Evolutionary conservation across 306 rosid species (phyloP).

Genomic region (Medicago lupulina): DNA sequence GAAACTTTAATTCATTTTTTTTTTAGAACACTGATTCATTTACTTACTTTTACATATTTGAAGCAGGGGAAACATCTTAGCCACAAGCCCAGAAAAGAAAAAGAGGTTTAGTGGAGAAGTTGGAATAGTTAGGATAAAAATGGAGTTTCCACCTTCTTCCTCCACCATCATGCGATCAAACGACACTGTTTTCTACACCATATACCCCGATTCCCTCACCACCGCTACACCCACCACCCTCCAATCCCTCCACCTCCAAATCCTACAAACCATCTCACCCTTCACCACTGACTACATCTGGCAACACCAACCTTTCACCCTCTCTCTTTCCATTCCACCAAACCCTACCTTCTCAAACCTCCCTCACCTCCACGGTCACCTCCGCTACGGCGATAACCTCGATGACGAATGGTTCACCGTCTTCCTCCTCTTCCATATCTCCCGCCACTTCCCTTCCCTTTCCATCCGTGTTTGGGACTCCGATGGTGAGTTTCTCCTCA

Average conservation of each 20-base stretch:
- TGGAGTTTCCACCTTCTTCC: slow-evolving; percentile 43
- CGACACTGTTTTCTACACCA: slow-evolving; percentile 87
- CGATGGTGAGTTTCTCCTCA: slow-evolving; percentile 93
- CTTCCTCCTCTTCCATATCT: slow-evolving; percentile 81
- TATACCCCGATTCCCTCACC: slow-evolving; percentile 57
- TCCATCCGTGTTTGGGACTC: slow-evolving; percentile 86
- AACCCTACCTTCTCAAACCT: slow-evolving; percentile 57
- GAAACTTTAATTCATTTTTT: background rate
- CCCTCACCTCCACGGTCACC: slow-evolving; percentile 87
- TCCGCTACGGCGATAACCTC: slow-evolving; percentile 86
- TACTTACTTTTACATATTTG: background rate
- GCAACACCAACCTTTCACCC: slow-evolving; percentile 89
- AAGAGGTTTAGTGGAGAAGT: background rate
- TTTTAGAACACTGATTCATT: background rate
- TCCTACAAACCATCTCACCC: slow-evolving; percentile 61
- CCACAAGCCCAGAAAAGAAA: background rate
- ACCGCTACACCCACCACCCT: slow-evolving; percentile 44
- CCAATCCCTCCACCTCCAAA: slow-evolving; percentile 83
- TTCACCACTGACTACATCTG: slow-evolving; percentile 73
- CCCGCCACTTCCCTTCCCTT: slow-evolving; percentile 62
- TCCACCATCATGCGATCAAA: slow-evolving; percentile 49
- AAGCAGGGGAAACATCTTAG: background rate
- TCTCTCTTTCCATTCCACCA: slow-evolving; percentile 61
- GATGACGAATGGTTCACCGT: slow-evolving; percentile 93
- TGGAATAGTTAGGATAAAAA: background rate